Base-by-base conservation (phyloP, 305 asterid species). In the Plantago lanceolata region DNA sequence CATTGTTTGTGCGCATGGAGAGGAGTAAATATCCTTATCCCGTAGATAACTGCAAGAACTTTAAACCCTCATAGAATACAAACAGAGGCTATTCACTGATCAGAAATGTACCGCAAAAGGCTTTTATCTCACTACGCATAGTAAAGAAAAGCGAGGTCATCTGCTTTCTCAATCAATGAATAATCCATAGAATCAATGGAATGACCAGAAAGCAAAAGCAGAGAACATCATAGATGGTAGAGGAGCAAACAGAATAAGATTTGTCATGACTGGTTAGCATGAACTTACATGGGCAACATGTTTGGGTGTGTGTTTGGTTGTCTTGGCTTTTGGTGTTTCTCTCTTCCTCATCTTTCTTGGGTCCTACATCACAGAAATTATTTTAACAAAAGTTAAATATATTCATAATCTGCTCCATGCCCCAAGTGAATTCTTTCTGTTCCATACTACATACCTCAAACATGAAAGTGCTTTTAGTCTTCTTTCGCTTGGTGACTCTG, bases 391-490 rank as follows among this genome's bases (percentile, higher is more conserved):
- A 63, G 47, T 59, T 44, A 50, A 43, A 53, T 54, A 13, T 37
- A 59, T 52, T 48, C 64, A 65, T 61, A 57, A 61, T 63, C 66
- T 50, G 62, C 58, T 55, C 26, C 29, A 65, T 59, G 33, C 13
- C 68, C 50, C 47, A 45, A 60, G 45, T n/a, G 70, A 70, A 54
- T 29, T 28, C 63, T 60, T 53, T 61, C 13, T 11, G 44, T 33
- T 18, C 50, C 56, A 51, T n/a, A 15, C 13, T 24, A 33, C 43
- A 44, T 51, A 88, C 99, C 95, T 76, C 94, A 76, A 90, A 87
- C 99, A 90, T 82, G 78, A 89, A 95, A 48, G 99, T 90, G 44
- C 95, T 90, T 75, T 76, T 87, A 56, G 97, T 89, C 76, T 82
- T 89, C 64, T 85, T 82, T 53, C 93, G 81, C 80, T 90, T 93